Conservation (phyloP, 2,329 filamentous ascomycete genomes). For the Lasiodiplodia sp. region DNA sequence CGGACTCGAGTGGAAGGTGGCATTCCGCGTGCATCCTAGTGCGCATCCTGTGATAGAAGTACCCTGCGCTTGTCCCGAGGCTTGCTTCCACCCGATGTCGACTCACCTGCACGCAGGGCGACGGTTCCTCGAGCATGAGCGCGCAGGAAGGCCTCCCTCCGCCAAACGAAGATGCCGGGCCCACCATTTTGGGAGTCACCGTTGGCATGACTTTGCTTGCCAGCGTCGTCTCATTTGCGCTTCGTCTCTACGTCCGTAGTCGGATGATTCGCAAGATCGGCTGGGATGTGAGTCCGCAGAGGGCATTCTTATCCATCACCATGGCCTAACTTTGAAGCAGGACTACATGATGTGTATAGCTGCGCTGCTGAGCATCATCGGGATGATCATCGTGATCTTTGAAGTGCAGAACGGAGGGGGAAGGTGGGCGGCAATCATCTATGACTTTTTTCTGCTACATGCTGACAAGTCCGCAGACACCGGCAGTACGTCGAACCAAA, state of each 20-base stretch:
- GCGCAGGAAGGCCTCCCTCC: slow-evolving; percentile 31
- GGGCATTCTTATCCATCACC: not conserved
- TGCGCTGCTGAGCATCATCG: slow-evolving; percentile 39
- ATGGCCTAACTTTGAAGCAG: slow-evolving; percentile 32
- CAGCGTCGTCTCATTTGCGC: slow-evolving; percentile 45
- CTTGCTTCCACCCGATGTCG: not conserved
- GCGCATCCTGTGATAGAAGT: not conserved
- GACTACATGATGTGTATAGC: slow-evolving; percentile 55
- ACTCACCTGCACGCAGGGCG: not conserved
- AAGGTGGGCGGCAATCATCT: slow-evolving; percentile 41
- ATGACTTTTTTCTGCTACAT: no score
- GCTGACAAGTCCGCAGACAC: slow-evolving; percentile 44
- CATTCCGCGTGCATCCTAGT: not conserved
- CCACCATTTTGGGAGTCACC: slow-evolving; percentile 51
- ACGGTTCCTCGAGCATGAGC: not conserved
- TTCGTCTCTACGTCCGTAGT: slow-evolving; percentile 57
- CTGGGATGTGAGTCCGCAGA: slow-evolving; percentile 51
- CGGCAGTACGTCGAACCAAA: slow-evolving; percentile 50
- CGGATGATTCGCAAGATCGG: slow-evolving; percentile 59
- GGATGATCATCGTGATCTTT: not conserved
- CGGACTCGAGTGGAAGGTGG: not conserved
- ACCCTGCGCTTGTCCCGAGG: not conserved
- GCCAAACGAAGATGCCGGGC: slow-evolving; percentile 48
- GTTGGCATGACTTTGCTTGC: slow-evolving; percentile 51
- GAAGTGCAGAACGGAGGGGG: slow-evolving; percentile 33